These are phyloP conservation scores for Didymella glomerata DNA, from an alignment of 2,329 filamentous ascomycete genomes.

Conservation along the genomic window DNA sequence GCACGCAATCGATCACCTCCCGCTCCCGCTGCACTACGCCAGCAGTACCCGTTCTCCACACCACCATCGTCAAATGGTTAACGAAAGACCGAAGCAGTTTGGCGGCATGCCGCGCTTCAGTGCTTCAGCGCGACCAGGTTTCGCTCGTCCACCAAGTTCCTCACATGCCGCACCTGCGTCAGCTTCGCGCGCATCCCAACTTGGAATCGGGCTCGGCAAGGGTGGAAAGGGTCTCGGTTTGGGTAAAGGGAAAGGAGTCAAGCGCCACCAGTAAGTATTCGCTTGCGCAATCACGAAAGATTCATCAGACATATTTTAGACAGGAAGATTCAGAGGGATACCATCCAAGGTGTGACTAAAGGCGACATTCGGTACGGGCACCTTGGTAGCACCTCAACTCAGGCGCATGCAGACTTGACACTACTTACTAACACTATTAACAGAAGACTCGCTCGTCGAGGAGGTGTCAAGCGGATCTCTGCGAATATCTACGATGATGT, in stretches of 20 bases:
- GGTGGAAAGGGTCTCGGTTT: constrained; percentile 26
- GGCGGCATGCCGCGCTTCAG: constrained; percentile 22
- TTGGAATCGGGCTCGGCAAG: constrained; percentile 34
- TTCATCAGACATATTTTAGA: constrained; percentile 13
- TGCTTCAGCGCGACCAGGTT: constrained; percentile 13
- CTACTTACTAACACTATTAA: constrained; percentile 19
- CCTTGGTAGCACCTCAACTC: background rate
- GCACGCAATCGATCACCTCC: background rate
- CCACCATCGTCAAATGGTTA: constrained; percentile 6
- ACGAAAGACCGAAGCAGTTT: constrained; percentile 16
- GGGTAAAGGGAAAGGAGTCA: constrained; percentile 31
- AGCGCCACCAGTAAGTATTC: constrained; percentile 38
- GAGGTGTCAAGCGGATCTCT: constrained; percentile 79
- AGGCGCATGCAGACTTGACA: too few species aligned
- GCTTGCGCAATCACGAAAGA: too few species aligned
- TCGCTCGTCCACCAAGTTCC: background rate
- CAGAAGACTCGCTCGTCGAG: constrained; percentile 74
- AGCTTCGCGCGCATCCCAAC: constrained; percentile 23
- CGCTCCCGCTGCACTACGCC: background rate
- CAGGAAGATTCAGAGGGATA: constrained; percentile 47
- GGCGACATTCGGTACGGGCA: constrained; percentile 47
- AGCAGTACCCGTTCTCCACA: constrained; percentile 8
- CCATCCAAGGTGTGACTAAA: constrained; percentile 46
- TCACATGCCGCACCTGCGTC: background rate
- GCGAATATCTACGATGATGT: constrained; percentile 69